Percentiles rank a stretch among this genome's conserved stretches.
Evolutionary conservation across 176 grass and related monocot species (phyloP).

Genomic region (sorghum (Sorghum bicolor)): Sorghum_bicolor_NCBIv3 NC_012877.2:44674501-44675000

Average conservation of each 20-base stretch:
- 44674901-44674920: not conserved
- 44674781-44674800: not conserved
- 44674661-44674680: slow-evolving; percentile 1
- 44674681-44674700: slow-evolving; percentile 6
- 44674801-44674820: not conserved
- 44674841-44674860: not conserved
- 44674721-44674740: no score
- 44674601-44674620: not conserved
- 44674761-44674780: no score
- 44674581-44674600: not conserved
- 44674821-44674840: not conserved
- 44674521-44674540: slow-evolving; percentile 3
- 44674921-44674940: no score
- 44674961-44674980: no score
- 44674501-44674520: slow-evolving; percentile 34
- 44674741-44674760: no score
- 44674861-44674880: slow-evolving; percentile 1
- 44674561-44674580: slow-evolving; percentile 2
- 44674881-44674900: not conserved
- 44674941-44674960: no score
- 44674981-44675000: no score
- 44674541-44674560: slow-evolving; percentile 25
- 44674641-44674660: not conserved
- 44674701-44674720: not conserved
- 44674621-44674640: not conserved